Evolutionary conservation across 208 protist species (phyloP), one percentile per base, ranked within the genome.

Genomic region (Leishmania guyanensis): DNA sequence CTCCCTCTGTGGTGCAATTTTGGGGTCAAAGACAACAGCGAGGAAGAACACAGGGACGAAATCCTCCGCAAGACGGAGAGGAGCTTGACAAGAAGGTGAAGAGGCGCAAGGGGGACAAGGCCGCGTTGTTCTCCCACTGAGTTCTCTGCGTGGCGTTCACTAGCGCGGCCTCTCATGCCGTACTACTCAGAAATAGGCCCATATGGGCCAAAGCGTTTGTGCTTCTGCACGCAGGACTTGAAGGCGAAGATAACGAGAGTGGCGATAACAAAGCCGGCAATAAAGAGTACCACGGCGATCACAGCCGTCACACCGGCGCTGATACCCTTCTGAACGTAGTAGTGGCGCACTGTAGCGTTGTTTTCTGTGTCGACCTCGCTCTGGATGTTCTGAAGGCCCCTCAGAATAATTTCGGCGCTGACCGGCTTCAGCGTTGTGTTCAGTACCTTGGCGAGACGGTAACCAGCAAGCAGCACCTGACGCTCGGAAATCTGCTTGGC

Each of bases 371-470:
- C 48, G 29, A 73, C 76, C 48, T 80, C 76, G 39, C 33, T 60
- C 43, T 85, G 58, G 26, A 85, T 62, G 71, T 81, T 80, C 48
- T 78, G 14, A 50, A 85, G 48, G 62, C 64, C 77, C 76, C 77
- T 22, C 56, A 66, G 62, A 54, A 81, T 80, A 1, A 36, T 48
- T 3, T 10, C 64, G 29, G 14, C 58, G 29, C 33, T 80, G 33
- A 84, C 58, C 22, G 81, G 43, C 8, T 17, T 43, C 46, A 87
- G 77, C 17, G 82, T 78, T 4, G 17, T 46, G 74, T 87, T 87
- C 75, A 87, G 69, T 54, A 85, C 72, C 29, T 62, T 69, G 26
- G 75, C 84, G 1, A 87, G 68, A 22, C 84, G 84, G 80, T 87
- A 82, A 60, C 73, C 68, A 62, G 12, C 80, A n/a, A 79, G 74